Percentiles rank a stretch among this genome's conserved stretches.
phyloP scores from a whole-genome alignment of 129 eudicot genomes.

The Chrysanthemum makinoi region DNA sequence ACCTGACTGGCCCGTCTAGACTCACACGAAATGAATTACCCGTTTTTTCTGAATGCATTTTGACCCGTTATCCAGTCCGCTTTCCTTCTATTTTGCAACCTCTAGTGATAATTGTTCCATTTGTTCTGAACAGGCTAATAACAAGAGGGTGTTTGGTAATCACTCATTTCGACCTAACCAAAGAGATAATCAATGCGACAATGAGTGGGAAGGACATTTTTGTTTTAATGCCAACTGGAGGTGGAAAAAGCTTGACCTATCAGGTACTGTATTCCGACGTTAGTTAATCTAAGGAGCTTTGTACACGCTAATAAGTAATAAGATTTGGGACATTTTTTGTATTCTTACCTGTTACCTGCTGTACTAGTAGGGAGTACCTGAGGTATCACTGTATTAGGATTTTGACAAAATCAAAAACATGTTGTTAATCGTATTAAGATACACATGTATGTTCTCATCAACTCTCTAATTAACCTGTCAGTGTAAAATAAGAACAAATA shows the following conservation, averaged over 20 bases:
- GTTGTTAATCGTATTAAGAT: too few relatives aligned
- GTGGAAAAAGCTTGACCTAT: conserved; percentile 95
- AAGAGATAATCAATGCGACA: conserved; percentile 96
- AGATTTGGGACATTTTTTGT: too few relatives aligned
- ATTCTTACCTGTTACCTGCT: too few relatives aligned
- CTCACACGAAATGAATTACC: too few relatives aligned
- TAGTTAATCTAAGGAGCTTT: neutral
- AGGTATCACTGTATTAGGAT: too few relatives aligned
- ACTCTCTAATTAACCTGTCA: too few relatives aligned
- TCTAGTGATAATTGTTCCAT: conserved; percentile 16
- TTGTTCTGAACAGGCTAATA: conserved; percentile 50
- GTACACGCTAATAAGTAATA: neutral
- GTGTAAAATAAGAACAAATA: too few relatives aligned
- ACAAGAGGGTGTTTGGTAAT: conserved; percentile 90
- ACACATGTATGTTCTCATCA: too few relatives aligned
- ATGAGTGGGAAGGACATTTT: conserved; percentile 96
- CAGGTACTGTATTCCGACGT: conserved; percentile 55
- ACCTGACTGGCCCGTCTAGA: neutral
- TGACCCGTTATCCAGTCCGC: neutral
- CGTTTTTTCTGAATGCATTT: neutral
- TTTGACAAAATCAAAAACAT: too few relatives aligned
- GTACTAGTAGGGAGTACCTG: too few relatives aligned
- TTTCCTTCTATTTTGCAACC: neutral
- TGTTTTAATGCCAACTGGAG: conserved; percentile 99
- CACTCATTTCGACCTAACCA: conserved; percentile 92